Percentiles rank a stretch among this genome's conserved stretches.
Conservation (phyloP, 768 basidiomycete species). For the Megacollybia marginata region DNA sequence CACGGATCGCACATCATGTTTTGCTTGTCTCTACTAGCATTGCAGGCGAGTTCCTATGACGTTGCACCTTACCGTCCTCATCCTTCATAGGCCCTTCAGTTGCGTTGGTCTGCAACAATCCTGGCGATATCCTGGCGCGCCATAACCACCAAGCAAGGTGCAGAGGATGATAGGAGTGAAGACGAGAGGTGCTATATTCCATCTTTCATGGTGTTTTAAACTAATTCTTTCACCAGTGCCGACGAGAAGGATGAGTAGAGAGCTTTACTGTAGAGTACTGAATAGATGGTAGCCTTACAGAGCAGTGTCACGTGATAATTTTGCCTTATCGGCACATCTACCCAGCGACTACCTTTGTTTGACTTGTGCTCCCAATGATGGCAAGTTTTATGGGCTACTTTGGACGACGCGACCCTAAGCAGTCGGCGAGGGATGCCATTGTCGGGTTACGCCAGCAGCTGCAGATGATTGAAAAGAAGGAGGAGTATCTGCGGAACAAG, state of each 20-base stretch:
- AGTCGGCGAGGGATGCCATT: slow-evolving; percentile 87
- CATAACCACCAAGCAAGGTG: slow-evolving; percentile 58
- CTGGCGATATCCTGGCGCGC: slow-evolving; percentile 79
- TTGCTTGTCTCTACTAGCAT: slow-evolving; percentile 39
- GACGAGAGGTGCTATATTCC: slow-evolving; percentile 50
- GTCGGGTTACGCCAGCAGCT: slow-evolving; percentile 89
- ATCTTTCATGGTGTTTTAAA: background rate
- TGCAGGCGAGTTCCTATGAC: slow-evolving; percentile 45
- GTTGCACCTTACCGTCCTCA: background rate
- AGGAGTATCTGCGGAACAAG: slow-evolving; percentile 93
- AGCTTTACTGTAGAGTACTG: background rate
- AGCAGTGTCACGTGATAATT: background rate
- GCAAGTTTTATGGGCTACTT: slow-evolving; percentile 84
- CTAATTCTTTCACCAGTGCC: background rate
- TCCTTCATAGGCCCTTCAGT: slow-evolving; percentile 51
- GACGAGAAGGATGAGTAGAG: slow-evolving; percentile 9
- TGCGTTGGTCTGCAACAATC: slow-evolving; percentile 85
- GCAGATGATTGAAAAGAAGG: slow-evolving; percentile 98
- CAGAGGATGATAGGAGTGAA: slow-evolving; percentile 82
- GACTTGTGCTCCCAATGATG: slow-evolving; percentile 42
- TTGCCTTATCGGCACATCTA: slow-evolving; percentile 33
- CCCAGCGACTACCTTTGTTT: slow-evolving; percentile 1
- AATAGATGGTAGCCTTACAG: background rate
- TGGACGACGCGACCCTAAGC: slow-evolving; percentile 74
- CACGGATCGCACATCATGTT: slow-evolving; percentile 39